A percentile compares a stretch with the other conserved stretches of the same genome.
These are phyloP conservation scores for Aspergillus piperis DNA, from an alignment of 2,329 filamentous ascomycete genomes.

Conservation along the genomic window DNA sequence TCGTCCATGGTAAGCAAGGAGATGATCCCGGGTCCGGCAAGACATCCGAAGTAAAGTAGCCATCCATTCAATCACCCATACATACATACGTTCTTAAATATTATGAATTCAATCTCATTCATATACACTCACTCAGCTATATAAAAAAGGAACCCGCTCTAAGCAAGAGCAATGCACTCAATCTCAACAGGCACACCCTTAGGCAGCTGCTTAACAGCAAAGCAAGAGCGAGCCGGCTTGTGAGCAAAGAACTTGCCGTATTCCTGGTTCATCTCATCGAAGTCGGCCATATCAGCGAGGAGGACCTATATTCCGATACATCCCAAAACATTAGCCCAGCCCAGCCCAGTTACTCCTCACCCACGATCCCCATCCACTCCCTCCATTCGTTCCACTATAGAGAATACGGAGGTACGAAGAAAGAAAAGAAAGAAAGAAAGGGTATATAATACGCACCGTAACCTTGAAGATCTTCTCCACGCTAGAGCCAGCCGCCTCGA, in stretches of 20 bases:
- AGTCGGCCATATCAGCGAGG: constrained; percentile 86
- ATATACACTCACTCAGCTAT: too few species aligned
- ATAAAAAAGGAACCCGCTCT: constrained; percentile 10
- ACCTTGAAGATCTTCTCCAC: constrained; percentile 86
- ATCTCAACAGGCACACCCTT: constrained; percentile 67
- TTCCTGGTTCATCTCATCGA: constrained; percentile 74
- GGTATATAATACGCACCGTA: constrained; percentile 49
- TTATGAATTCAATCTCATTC: too few species aligned
- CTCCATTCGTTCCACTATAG: too few species aligned
- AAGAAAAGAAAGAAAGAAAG: background rate
- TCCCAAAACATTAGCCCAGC: background rate
- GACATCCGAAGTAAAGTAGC: too few species aligned
- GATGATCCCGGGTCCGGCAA: background rate
- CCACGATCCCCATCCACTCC: too few species aligned
- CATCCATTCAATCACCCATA: too few species aligned
- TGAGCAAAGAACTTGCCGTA: constrained; percentile 70
- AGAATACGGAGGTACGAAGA: too few species aligned
- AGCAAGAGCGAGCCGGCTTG: constrained; percentile 64
- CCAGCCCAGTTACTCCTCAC: too few species aligned
- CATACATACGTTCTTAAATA: too few species aligned
- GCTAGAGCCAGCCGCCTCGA: constrained; percentile 76
- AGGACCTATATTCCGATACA: constrained; percentile 60
- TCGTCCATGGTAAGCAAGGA: background rate
- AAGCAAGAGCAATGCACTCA: constrained; percentile 62
- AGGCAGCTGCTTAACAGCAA: constrained; percentile 64